phyloP scores from a whole-genome alignment of 2,329 filamentous ascomycete genomes.

The Penicillium sp. region DNA sequence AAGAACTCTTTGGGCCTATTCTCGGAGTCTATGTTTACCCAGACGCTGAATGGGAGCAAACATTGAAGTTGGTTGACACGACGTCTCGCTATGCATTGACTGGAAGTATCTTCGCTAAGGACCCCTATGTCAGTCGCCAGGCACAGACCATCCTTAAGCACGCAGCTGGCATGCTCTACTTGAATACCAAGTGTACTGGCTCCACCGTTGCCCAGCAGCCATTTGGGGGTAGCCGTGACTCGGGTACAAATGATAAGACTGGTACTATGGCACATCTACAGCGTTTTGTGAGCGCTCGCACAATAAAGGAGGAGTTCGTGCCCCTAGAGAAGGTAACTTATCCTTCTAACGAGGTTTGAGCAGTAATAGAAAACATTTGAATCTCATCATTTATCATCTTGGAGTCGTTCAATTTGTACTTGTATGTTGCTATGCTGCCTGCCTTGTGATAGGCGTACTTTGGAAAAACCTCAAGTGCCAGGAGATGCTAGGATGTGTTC shows the following conservation, averaged over 20 bases:
- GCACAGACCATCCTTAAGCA: conserved; percentile 55
- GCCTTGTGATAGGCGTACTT: not conserved
- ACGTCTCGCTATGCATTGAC: conserved; percentile 23
- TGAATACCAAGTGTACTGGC: conserved; percentile 59
- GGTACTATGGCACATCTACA: conserved; percentile 52
- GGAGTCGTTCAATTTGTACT: not conserved
- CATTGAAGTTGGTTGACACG: conserved; percentile 17
- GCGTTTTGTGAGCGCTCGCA: conserved; percentile 53
- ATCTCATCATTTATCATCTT: not conserved
- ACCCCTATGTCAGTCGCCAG: conserved; percentile 49
- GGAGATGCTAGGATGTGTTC: not conserved
- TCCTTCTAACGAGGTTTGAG: conserved; percentile 25
- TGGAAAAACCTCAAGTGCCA: not conserved
- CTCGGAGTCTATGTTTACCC: conserved; percentile 73
- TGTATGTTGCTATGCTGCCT: not conserved
- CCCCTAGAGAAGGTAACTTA: conserved; percentile 27
- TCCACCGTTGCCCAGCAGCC: conserved; percentile 58
- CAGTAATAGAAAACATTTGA: not conserved
- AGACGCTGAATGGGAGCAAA: conserved; percentile 48
- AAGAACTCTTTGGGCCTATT: conserved; percentile 77
- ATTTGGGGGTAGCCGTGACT: conserved; percentile 54
- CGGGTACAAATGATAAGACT: conserved; percentile 59
- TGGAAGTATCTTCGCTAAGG: conserved; percentile 32
- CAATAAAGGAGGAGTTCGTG: conserved; percentile 55
- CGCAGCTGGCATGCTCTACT: conserved; percentile 58